Base-by-base conservation (phyloP, 495 filamentous ascomycete genomes). In the Tuber borchii region DNA sequence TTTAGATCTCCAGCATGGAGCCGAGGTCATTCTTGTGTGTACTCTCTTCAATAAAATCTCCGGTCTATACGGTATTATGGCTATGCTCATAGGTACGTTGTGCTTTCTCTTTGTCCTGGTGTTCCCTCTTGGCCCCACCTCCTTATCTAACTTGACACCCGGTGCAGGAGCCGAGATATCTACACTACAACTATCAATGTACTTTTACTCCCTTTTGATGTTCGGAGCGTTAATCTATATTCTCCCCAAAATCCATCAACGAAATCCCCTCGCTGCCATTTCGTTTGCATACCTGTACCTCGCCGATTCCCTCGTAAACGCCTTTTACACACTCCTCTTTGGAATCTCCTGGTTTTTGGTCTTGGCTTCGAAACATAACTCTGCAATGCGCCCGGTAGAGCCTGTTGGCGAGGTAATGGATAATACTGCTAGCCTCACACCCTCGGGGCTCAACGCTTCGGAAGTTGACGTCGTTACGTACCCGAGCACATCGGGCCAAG, bases 1-100 rank as follows among this genome's bases (percentile, higher is more conserved):
- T 77, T 92, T 96, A 86, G 92, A 91, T 84, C 90, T 97, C 72
- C 91, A 92, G 76, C 93, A 92, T 45, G 93, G 92, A 80, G 90
- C 92, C 61, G 92, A 94, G 74, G 86, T 97, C 74, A 91, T 95
- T 75, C 89, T 91, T 9, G 86, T 95, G 76, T 90, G 91, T 17
- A 86, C 95, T 73, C 85, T 95, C 43, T 87, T 97, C 83, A 97
- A 97, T 86, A 97, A 97, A 85, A 87, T 91, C 77, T 93, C 92
- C 74, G 93, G 93, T 73, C 85, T 97, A 77, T 97, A 94, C 85
- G 94, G 94, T 80, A 87, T 97, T 72, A 91, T 97, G 75, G 93
- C 94, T 71, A 87, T 96, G 78, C 85, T 93, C 73, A 93, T 92
- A n/a, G 92, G 92, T 81, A 86, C 87, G 75, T 72, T 48, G 20